These are phyloP conservation scores for Paecilomyces niveus DNA, from an alignment of 2,329 filamentous ascomycete species.

Conservation along the genomic window DNA sequence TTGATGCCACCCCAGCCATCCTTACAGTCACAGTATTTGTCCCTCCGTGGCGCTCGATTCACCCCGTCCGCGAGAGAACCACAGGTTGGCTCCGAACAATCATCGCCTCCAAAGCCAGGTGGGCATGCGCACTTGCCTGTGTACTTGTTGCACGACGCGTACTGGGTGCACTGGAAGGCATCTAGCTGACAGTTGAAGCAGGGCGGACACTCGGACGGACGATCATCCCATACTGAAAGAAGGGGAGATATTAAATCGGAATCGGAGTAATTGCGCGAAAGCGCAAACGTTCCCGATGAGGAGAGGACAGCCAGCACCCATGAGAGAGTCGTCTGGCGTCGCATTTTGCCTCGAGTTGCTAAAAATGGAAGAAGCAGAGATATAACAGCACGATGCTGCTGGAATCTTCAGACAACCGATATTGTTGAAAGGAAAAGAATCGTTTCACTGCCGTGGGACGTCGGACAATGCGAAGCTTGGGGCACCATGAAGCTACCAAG, in stretches of 20 bases:
- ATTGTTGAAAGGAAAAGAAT: background rate
- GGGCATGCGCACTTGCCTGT: constrained; percentile 93
- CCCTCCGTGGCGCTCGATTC: constrained; percentile 67
- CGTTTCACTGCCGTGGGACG: background rate
- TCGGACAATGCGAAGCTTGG: constrained; percentile 12
- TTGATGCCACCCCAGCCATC: constrained; percentile 96
- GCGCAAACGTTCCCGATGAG: constrained; percentile 14
- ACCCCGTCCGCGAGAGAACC: constrained; percentile 77
- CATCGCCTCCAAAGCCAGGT: constrained; percentile 85
- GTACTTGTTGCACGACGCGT: constrained; percentile 76
- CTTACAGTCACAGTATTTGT: constrained; percentile 71
- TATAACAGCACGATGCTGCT: background rate
- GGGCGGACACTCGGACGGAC: constrained; percentile 46
- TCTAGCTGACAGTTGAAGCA: constrained; percentile 98
- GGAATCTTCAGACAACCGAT: background rate
- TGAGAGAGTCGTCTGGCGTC: background rate
- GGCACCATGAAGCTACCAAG: constrained; percentile 2
- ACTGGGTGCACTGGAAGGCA: constrained; percentile 86
- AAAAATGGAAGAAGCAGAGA: background rate
- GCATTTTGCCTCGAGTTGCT: constrained; percentile 7
- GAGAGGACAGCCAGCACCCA: constrained; percentile 15
- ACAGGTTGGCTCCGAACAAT: constrained; percentile 87
- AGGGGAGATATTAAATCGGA: constrained; percentile 57
- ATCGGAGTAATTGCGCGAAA: constrained; percentile 50
- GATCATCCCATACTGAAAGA: constrained; percentile 63